phyloP scores from a whole-genome alignment of 1,139 yeast genomes.

The Lodderomyces beijingensis region DNA sequence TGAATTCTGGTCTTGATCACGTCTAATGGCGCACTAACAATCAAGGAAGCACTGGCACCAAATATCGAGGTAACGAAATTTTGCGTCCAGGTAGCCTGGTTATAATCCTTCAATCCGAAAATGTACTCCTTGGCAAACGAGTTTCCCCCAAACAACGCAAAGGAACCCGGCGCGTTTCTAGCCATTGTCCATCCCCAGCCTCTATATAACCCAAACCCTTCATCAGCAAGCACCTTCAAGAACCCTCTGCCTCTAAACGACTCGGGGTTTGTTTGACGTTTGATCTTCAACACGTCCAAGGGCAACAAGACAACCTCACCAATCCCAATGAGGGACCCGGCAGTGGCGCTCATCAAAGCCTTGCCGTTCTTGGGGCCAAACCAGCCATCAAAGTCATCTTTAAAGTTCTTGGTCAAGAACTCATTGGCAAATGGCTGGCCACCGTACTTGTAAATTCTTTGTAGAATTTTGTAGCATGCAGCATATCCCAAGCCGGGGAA shows the following conservation, averaged over 20 bases:
- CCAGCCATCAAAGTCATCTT: conserved; percentile 59
- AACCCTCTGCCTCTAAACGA: conserved; percentile 97
- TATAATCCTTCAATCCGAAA: conserved; percentile 79
- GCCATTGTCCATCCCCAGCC: conserved; percentile 99
- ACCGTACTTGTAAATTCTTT: conserved; percentile 97
- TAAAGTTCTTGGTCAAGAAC: conserved; percentile 73
- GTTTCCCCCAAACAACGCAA: conserved; percentile 96
- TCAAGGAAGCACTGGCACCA: conserved; percentile 96
- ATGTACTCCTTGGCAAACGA: conserved; percentile 98
- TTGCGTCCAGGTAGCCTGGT: conserved; percentile 90
- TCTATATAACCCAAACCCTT: conserved; percentile 89
- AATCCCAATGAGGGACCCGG: conserved; percentile 95
- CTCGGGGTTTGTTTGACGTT: conserved; percentile 99
- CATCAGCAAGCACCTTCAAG: conserved; percentile 76
- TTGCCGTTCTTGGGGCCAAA: conserved; percentile 96
- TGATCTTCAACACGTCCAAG: conserved; percentile 91
- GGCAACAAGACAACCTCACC: conserved; percentile 97
- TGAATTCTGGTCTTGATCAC: conserved; percentile 98
- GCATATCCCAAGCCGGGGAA: conserved; percentile 99
- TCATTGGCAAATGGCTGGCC: conserved; percentile 99
- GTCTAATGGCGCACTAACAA: conserved; percentile 96
- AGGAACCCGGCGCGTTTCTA: conserved; percentile 98
- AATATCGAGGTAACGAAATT: conserved; percentile 93
- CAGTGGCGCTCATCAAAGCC: conserved; percentile 93
- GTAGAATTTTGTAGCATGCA: conserved; percentile 93